Conservation (phyloP, 345 rosid genomes). For the Moricandia arvensis region DNA sequence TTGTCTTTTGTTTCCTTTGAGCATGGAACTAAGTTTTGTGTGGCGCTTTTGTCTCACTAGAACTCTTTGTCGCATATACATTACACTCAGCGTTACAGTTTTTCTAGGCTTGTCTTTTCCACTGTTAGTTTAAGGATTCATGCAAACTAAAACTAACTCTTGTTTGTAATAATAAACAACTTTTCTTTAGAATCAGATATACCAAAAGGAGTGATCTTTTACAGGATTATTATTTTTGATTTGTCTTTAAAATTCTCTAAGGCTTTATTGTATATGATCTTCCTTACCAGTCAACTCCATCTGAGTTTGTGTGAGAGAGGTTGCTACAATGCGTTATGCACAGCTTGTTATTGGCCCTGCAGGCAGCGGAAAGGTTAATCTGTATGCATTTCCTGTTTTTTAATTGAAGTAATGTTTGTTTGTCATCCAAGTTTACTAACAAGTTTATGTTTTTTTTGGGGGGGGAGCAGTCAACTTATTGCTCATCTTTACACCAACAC, state of each 20-base stretch:
- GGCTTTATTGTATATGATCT: neutral
- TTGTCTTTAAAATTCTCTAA: neutral
- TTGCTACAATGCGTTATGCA: constrained; percentile 2
- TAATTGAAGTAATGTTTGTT: neutral
- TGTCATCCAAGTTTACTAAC: neutral
- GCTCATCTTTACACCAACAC: constrained; percentile 20
- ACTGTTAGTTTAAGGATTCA: neutral
- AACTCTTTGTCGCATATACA: neutral
- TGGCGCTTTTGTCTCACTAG: neutral
- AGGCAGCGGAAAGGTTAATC: constrained; percentile 2
- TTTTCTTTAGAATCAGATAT: neutral
- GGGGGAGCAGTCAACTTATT: constrained; percentile 4
- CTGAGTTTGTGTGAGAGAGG: neutral
- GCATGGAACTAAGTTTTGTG: too few species aligned
- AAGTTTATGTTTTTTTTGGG: neutral
- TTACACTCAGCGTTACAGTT: constrained; percentile 1
- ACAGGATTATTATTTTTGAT: too few species aligned
- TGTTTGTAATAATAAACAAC: neutral
- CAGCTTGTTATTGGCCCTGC: constrained; percentile 5
- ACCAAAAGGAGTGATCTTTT: neutral
- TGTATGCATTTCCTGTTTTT: neutral
- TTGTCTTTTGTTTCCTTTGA: too few species aligned
- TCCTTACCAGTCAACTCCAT: neutral
- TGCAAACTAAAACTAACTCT: neutral
- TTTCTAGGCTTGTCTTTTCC: neutral